Conservation (phyloP, 164 flowering plant species). For the Annona squamosa region DNA sequence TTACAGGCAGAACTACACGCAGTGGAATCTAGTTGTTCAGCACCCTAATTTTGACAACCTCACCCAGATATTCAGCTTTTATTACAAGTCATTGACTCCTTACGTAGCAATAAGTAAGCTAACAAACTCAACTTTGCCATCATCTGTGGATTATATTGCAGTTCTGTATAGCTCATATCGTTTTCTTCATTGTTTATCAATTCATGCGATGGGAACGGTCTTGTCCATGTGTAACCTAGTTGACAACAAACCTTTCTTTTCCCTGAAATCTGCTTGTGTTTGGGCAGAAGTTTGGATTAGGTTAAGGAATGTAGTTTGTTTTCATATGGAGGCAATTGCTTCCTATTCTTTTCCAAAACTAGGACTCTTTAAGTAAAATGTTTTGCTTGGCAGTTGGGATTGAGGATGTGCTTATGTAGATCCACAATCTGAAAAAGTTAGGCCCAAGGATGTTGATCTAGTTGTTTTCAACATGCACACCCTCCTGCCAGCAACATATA, state of each 20-base stretch:
- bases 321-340: too few relatives aligned
- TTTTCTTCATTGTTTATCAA: neutral
- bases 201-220: neutral
- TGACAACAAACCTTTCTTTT: neutral
- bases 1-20: slow-evolving; percentile 62
- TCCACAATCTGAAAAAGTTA: too few relatives aligned
- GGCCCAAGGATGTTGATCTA: too few relatives aligned
- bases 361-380: too few relatives aligned
- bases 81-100: slow-evolving; percentile 58
- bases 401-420: too few relatives aligned
- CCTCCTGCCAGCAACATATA: too few relatives aligned
- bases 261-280: neutral
- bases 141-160: neutral
- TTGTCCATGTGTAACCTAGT: neutral
- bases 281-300: neutral
- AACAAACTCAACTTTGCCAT: neutral
- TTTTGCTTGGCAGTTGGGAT: too few relatives aligned
- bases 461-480: too few relatives aligned
- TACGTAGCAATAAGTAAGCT: slow-evolving; percentile 55
- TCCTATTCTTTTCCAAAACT: too few relatives aligned
- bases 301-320: too few relatives aligned
- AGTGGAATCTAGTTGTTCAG: slow-evolving; percentile 70
- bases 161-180: neutral
- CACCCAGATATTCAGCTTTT: slow-evolving; percentile 63
- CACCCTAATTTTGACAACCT: slow-evolving; percentile 78